Percentiles rank a stretch among this genome's conserved stretches.
phyloP scores from a whole-genome alignment of 371 early-diverging fungal genomes.

The Basidiobolus meristosporus region DNA sequence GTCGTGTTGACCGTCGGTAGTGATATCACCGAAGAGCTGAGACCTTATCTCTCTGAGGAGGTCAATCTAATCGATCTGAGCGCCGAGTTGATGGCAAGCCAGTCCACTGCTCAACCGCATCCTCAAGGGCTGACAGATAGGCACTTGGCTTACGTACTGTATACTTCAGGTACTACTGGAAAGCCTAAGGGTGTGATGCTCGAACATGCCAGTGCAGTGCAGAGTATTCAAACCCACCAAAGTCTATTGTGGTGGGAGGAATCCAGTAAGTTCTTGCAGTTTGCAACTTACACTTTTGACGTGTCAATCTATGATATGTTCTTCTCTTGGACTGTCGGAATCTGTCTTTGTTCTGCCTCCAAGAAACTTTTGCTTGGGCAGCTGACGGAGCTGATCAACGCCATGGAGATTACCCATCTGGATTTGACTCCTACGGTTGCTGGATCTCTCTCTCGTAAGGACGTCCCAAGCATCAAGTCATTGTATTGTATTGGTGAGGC shows the following conservation, averaged over 20 bases:
- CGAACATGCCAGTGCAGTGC: conserved; percentile 30
- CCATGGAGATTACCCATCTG: background rate
- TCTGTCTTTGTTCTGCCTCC: background rate
- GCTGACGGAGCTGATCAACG: background rate
- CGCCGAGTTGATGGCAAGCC: background rate
- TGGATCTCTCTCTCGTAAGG: background rate
- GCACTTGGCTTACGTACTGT: background rate
- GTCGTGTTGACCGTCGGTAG: background rate
- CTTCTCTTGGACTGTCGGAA: background rate
- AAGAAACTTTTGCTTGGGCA: background rate
- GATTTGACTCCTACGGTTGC: background rate
- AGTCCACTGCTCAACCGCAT: background rate
- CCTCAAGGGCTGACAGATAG: background rate
- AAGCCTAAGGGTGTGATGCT: too few relatives aligned
- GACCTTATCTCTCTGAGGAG: background rate
- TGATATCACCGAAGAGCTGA: background rate
- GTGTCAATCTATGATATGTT: background rate
- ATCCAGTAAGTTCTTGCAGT: background rate
- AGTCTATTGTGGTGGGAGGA: background rate
- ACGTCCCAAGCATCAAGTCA: background rate
- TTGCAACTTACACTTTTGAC: background rate
- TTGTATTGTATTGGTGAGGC: background rate
- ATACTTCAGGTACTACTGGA: conserved; percentile 87
- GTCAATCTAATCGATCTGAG: background rate
- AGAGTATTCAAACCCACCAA: background rate